Conservation (phyloP, 2,329 filamentous ascomycete genomes). For the Aspergillus fumigatus region DNA sequence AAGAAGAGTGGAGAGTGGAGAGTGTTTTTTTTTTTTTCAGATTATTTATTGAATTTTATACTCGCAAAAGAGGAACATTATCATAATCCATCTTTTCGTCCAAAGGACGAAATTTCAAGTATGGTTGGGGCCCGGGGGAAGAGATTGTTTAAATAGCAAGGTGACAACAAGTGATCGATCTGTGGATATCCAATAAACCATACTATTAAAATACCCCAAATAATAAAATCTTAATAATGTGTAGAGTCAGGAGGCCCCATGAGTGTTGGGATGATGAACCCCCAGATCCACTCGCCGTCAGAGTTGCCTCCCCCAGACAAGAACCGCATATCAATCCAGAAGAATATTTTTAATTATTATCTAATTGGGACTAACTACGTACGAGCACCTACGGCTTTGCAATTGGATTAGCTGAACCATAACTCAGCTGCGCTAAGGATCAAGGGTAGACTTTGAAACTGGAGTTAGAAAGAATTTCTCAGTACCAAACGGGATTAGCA, state of each 20-base stretch:
- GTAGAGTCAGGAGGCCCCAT: slow-evolving; percentile 14
- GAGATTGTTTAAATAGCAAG: slow-evolving; percentile 26
- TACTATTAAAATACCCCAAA: not conserved
- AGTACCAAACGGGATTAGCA: slow-evolving; percentile 4
- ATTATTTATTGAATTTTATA: slow-evolving; percentile 4
- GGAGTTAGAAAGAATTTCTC: slow-evolving; percentile 1
- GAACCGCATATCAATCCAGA: slow-evolving; percentile 11
- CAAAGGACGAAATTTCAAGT: slow-evolving; percentile 18
- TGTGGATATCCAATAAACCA: not conserved
- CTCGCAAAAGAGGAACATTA: not conserved
- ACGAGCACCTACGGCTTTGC: not conserved
- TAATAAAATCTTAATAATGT: not conserved
- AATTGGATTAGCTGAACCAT: not conserved
- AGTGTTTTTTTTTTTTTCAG: slow-evolving; percentile 9
- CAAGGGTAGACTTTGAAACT: not conserved
- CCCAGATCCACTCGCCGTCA: slow-evolving; percentile 18
- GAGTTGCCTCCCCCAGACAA: slow-evolving; percentile 27
- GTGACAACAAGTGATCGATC: not conserved
- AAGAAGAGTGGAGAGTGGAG: slow-evolving; percentile 16
- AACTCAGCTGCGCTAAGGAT: not conserved
- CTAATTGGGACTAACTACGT: not conserved
- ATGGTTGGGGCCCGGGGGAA: slow-evolving; percentile 20
- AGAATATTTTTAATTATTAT: slow-evolving; percentile 1
- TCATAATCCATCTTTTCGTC: slow-evolving; percentile 12
- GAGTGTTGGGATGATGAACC: slow-evolving; percentile 16